Percentiles rank a stretch among this genome's conserved stretches.
These are phyloP conservation scores for Beauveria sp. DNA, from an alignment of 2,329 filamentous ascomycete species.

Conservation along the genomic window DNA sequence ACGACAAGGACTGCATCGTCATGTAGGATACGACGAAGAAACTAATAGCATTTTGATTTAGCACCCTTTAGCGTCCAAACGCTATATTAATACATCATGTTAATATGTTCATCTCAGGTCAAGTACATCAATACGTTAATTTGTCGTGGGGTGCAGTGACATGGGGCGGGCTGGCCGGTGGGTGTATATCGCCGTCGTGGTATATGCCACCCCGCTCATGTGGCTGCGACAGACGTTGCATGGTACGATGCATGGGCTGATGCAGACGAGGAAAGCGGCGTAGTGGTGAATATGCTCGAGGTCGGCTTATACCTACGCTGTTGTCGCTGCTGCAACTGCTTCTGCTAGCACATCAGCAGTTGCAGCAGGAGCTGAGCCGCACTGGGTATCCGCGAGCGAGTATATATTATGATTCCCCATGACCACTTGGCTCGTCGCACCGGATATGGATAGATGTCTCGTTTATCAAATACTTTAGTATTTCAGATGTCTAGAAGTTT, in stretches of 20 bases:
- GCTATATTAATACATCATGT: conserved; percentile 9
- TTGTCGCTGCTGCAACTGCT: no score
- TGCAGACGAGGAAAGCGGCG: background rate
- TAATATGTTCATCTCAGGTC: background rate
- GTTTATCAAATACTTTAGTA: no score
- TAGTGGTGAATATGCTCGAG: no score
- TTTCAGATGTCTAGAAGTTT: no score
- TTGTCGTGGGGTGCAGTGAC: background rate
- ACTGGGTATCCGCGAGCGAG: no score
- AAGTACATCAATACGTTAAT: background rate
- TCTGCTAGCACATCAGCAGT: no score
- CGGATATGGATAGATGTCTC: no score
- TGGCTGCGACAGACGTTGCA: background rate
- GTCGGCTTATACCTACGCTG: no score
- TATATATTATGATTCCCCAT: no score
- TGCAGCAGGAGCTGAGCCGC: no score
- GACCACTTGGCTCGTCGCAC: no score
- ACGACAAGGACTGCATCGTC: conserved; percentile 50
- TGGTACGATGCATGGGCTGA: background rate
- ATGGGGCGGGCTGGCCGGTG: background rate
- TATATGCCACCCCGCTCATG: background rate
- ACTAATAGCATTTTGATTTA: conserved; percentile 11
- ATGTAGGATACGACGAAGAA: conserved; percentile 33
- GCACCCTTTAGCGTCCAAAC: conserved; percentile 5
- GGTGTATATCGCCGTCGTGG: background rate